These are phyloP conservation scores for Pterocarpus santalinus DNA, from an alignment of 306 rosid species.

Conservation along the genomic window DNA sequence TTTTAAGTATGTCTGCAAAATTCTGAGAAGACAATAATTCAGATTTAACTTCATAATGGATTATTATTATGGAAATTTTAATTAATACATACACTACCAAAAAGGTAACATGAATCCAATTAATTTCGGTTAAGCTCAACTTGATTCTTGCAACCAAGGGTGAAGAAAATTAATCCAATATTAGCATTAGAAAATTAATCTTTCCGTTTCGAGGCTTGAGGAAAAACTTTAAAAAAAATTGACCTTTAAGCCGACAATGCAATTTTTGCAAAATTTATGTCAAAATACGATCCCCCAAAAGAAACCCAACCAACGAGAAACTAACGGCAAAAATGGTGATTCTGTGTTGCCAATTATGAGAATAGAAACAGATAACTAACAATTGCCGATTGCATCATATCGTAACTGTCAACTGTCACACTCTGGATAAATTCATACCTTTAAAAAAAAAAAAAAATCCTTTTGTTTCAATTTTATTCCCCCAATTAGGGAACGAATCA, in stretches of 20 bases:
- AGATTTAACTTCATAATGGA: conserved; percentile 21
- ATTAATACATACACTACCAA: conserved; percentile 26
- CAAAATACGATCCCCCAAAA: conserved; percentile 25
- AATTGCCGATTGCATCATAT: conserved; percentile 27
- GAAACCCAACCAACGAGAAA: conserved; percentile 37
- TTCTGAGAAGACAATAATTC: conserved; percentile 29
- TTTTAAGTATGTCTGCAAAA: not conserved
- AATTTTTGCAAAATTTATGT: not conserved
- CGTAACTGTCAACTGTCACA: conserved; percentile 36
- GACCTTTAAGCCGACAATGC: conserved; percentile 14
- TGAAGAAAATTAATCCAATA: conserved; percentile 16
- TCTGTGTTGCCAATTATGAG: conserved; percentile 24
- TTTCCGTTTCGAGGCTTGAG: not conserved
- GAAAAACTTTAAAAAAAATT: conserved; percentile 27
- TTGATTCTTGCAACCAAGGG: conserved; percentile 7
- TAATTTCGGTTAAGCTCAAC: conserved; percentile 19
- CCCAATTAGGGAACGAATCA: conserved; percentile 29
- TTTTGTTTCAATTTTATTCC: conserved; percentile 18
- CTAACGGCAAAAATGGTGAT: conserved; percentile 20
- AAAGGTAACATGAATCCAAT: conserved; percentile 24
- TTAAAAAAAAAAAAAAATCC: not conserved
- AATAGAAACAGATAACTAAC: conserved; percentile 37
- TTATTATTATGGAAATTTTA: conserved; percentile 25
- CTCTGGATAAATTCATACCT: not conserved
- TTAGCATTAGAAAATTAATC: conserved; percentile 29